phyloP scores from a whole-genome alignment of 179 eudicot genomes.

The Carnegiea gigantea region DNA sequence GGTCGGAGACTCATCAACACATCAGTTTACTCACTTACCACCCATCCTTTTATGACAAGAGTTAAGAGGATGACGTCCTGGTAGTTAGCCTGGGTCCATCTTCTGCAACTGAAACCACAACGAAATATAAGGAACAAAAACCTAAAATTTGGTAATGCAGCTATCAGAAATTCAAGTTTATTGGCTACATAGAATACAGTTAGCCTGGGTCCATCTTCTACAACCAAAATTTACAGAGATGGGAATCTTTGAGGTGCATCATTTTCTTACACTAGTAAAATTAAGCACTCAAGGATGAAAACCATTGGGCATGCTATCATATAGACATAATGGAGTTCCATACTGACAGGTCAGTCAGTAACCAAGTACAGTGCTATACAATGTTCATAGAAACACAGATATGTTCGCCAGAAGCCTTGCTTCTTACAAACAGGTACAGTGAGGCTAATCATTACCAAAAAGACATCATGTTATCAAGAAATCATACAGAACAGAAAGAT shows the following conservation, averaged over 20 bases:
- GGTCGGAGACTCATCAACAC: constrained; percentile 45
- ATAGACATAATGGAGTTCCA: background rate
- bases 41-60: constrained; percentile 39
- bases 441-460: background rate
- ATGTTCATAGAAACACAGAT: background rate
- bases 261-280: background rate
- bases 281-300: background rate
- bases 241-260: background rate
- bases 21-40: constrained; percentile 49
- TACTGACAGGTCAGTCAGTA: background rate
- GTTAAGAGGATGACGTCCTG: constrained; percentile 34
- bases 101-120: constrained; percentile 28
- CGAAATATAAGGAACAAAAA: constrained; percentile 1
- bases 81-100: constrained; percentile 32
- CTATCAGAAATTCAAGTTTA: background rate
- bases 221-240: no score
- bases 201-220: background rate
- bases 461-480: background rate
- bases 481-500: background rate
- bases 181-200: background rate
- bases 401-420: background rate
- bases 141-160: background rate
- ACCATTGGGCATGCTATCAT: background rate
- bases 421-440: background rate
- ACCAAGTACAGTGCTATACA: background rate